These are phyloP conservation scores for Boletus holoroseus DNA, from an alignment of 1,284 basidiomycete species.

Conservation along the genomic window DNA sequence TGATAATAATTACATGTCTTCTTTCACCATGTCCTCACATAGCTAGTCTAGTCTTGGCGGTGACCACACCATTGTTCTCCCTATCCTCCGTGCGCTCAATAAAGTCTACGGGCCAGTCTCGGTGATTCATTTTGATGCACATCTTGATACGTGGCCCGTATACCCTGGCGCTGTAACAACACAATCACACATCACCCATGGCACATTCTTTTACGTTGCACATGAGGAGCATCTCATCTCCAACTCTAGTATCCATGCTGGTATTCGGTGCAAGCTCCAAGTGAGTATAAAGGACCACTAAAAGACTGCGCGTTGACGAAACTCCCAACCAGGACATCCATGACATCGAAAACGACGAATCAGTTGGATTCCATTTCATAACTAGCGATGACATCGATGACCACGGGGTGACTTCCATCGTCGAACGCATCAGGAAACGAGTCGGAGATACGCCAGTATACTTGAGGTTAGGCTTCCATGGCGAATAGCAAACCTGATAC, in stretches of 20 bases:
- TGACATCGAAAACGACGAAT: slow-evolving; percentile 59
- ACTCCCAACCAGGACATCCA: slow-evolving; percentile 41
- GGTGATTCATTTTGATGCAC: slow-evolving; percentile 79
- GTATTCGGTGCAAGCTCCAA: slow-evolving; percentile 67
- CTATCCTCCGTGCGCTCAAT: slow-evolving; percentile 67
- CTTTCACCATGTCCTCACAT: neutral
- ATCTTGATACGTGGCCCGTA: slow-evolving; percentile 60
- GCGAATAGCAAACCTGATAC: neutral
- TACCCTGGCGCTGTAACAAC: slow-evolving; percentile 51
- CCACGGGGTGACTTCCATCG: slow-evolving; percentile 55
- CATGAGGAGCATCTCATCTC: slow-evolving; percentile 67
- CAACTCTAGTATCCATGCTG: slow-evolving; percentile 71
- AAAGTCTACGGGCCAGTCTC: slow-evolving; percentile 71
- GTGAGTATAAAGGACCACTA: slow-evolving; percentile 34
- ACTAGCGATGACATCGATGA: slow-evolving; percentile 75
- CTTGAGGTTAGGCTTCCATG: slow-evolving; percentile 47
- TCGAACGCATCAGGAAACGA: slow-evolving; percentile 55
- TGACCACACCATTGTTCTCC: slow-evolving; percentile 74
- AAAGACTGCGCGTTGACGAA: neutral
- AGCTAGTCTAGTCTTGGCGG: slow-evolving; percentile 55
- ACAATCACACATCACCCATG: slow-evolving; percentile 66
- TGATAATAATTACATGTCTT: slow-evolving; percentile 23
- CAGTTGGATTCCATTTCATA: slow-evolving; percentile 66
- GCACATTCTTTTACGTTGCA: slow-evolving; percentile 73
- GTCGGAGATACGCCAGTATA: slow-evolving; percentile 71